Percentiles rank a stretch among this genome's conserved stretches.
These are phyloP conservation scores for Cyberlindnera nakhonratchasimensis DNA, from an alignment of 805 yeast species.

Conservation along the genomic window DNA sequence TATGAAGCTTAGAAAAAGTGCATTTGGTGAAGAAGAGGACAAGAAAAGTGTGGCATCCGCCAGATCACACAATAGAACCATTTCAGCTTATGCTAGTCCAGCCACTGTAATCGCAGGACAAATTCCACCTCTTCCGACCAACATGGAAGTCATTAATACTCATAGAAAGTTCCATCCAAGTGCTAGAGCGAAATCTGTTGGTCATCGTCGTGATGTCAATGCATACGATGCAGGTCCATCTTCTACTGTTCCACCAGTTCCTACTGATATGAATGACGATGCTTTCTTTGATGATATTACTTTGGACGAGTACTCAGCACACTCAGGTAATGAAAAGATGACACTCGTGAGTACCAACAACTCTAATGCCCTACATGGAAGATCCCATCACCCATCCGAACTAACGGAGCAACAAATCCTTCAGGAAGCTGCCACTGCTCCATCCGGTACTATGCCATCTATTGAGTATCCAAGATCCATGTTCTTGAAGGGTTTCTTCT, in stretches of 20 bases:
- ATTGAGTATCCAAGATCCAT: conserved; percentile 90
- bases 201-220: conserved; percentile 60
- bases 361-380: conserved; percentile 12
- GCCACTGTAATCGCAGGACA: conserved; percentile 1
- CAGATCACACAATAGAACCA: conserved; percentile 27
- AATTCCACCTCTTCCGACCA: conserved; percentile 11
- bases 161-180: conserved; percentile 60
- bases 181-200: conserved; percentile 84
- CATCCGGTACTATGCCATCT: conserved; percentile 84
- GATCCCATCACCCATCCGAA: conserved; percentile 23
- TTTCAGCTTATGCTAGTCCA: conserved; percentile 28
- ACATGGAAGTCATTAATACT: conserved; percentile 7
- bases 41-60: conserved; percentile 1
- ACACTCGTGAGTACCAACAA: conserved; percentile 19
- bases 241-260: conserved; percentile 29
- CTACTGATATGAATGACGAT: conserved; percentile 38
- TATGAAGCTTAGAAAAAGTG: conserved; percentile 19
- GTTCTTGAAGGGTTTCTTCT: conserved; percentile 88
- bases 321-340: conserved; percentile 16
- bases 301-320: conserved; percentile 49
- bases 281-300: conserved; percentile 50
- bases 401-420: conserved; percentile 48
- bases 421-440: conserved; percentile 50
- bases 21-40: conserved; percentile 17
- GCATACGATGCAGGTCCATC: conserved; percentile 4